Percentiles rank a stretch among this genome's conserved stretches.
phyloP scores from a whole-genome alignment of 176 grass and related monocot genomes.

The Oryza coarctata region DNA sequence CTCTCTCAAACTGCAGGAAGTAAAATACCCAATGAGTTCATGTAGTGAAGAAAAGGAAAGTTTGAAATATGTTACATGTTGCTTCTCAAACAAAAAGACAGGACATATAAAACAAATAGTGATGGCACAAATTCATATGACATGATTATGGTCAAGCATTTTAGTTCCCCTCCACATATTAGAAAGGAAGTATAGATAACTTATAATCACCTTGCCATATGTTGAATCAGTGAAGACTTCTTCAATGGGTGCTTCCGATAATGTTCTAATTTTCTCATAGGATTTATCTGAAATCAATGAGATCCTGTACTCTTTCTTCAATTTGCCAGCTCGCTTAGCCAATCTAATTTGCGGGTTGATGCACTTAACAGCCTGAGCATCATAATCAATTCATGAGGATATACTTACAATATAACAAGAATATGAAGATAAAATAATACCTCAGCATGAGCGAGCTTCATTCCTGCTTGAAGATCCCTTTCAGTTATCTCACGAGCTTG shows the following conservation, averaged over 20 bases:
- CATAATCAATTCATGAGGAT: slow-evolving; percentile 34
- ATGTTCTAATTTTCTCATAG: slow-evolving; percentile 80
- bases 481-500: slow-evolving; percentile 97
- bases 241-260: slow-evolving; percentile 86
- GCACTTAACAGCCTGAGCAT: slow-evolving; percentile 79
- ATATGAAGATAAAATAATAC: slow-evolving; percentile 43
- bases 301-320: slow-evolving; percentile 85
- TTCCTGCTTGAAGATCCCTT: slow-evolving; percentile 84
- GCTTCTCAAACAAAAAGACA: not conserved
- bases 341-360: slow-evolving; percentile 96
- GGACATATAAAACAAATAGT: not conserved
- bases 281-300: slow-evolving; percentile 89
- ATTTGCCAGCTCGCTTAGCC: slow-evolving; percentile 85
- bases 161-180: not conserved
- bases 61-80: not conserved
- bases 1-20: slow-evolving; percentile 75
- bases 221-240: slow-evolving; percentile 93
- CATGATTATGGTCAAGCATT: not conserved
- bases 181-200: slow-evolving; percentile 13
- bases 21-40: slow-evolving; percentile 40
- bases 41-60: not conserved
- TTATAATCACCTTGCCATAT: slow-evolving; percentile 77
- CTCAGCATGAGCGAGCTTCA: slow-evolving; percentile 89
- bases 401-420: slow-evolving; percentile 9
- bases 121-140: not conserved